Base-by-base conservation (phyloP, 2,329 filamentous ascomycete genomes). In the Penicillium sp. region DNA sequence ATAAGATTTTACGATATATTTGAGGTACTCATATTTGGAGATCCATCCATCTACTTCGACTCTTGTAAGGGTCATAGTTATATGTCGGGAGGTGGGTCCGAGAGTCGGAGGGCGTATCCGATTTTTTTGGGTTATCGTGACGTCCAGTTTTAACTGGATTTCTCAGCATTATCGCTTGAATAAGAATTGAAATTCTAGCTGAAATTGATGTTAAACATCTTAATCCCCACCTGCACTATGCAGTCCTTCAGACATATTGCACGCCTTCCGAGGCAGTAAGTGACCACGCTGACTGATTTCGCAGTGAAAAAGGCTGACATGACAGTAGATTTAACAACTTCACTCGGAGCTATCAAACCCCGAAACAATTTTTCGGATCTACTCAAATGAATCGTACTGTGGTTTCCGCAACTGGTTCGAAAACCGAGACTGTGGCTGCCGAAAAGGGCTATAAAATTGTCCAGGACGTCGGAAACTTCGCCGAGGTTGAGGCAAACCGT, bases 401-500 rank as follows among this genome's bases (percentile, higher is more conserved):
- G 19, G 29, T 55, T 2, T 45, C 44, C 13, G 51, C 37, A 1
- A 45, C 26, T 6, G 26, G n/a, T 34, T 29, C 45, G 2, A 37
- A 56, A 16, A 37, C 39, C 10, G 51, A 56, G 23, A 37, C 43
- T 18, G 53, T 14, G 0, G 39, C 39, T 2, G 58, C 53, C 10
- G 34, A 58, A 18, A 51, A 56, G 31, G 56, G 37, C 16, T 66
- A 65, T 56, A 58, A 65, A 11, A 56, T 67, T 19, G 45, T 67
- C 10, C 58, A 60, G 53, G 55, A 62, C 13, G 18, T 48, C 6
- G 29, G 37, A 29, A 55, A 63, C 31, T 75, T 76, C 44, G 54
- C 45, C 6, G 65, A 70, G 52, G 65, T 65, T 1, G 63, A 76
- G 63, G 65, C 65, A 21, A 65, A 66, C 7, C 67, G 74, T 10